Base-by-base conservation (phyloP, 441 rosid species). In the Cnidoscolus chayamansa region DNA sequence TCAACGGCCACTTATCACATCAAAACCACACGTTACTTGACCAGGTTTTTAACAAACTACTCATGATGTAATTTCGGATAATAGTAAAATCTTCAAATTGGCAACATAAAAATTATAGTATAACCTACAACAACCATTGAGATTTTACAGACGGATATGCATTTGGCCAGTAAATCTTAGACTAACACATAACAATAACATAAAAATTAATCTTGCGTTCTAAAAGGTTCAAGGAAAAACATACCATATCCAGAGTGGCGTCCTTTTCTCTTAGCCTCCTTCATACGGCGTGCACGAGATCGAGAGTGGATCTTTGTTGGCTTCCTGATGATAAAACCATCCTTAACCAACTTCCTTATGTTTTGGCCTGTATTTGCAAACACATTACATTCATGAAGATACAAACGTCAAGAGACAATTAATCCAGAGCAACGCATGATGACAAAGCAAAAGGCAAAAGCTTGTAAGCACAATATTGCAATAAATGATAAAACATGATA, bases 291-390 rank as follows among this genome's bases (percentile, higher is more conserved):
- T 1, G 97, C 98, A 30, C 97, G 92, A 12, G 98, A 84, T 0
- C 94, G 95, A 3, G 98, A 94, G 76, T 94, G 98, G 55, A 94
- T 94, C 86, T 94, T 91, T 0, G 98, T 90, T 20, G 98, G 98
- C 77, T 92, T 94, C 88, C 89, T 88, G 79, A 94, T 94, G 77
- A 92, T 84, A 75, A 92, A 94, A n/a, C 97, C 98, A 89, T 94
- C 98, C 84, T 94, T 94, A 70, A 94, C 97, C 67, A 94, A 81
- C 81, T 92, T 94, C 89, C 98, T 90, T 35, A 94, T 81, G 79
- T 92, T 92, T 77, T 89, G 97, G 72, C 97, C 98, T 90, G 86
- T 63, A 61, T 49, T 67, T 11, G 37, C 63, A 25, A 58, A 58
- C 1, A 58, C 4, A 10, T 58, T 58, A 6, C 4, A 10, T 58